Base-by-base conservation (phyloP, 345 rosid species). In the Salix brachista region DNA sequence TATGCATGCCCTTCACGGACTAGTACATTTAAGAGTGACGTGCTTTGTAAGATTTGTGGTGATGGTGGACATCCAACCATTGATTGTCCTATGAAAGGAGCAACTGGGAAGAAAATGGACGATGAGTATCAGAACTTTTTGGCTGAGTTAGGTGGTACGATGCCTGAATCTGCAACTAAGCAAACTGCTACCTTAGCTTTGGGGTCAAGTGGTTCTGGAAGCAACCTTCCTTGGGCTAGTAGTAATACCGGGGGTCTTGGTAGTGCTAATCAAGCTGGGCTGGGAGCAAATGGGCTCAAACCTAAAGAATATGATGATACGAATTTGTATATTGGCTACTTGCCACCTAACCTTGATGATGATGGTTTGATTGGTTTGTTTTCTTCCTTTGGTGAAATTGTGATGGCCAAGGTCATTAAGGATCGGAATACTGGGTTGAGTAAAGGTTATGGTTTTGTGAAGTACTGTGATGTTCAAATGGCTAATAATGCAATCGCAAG, bases 61-160 rank as follows among this genome's bases (percentile, higher is more conserved):
- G 99, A 96, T 86, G 97, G 93, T 78, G 98, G 99, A 65, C 99
- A 96, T 71, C 99, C 99, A 8, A 96, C 98, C 1, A 96, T 94
- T 67, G 98, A 96, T 86, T 96, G 99, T 77, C 99, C 97, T 2
- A 87, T 94, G 77, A 96, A 96, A 88, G 97, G 97, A 74, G 87
- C 98, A 13, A 86, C 87, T 0, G 96, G 99, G 62, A 94, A 96
- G 91, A 96, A 91, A 80, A 96, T 92, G 99, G 99, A 96, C 85
- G 99, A 96, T 72, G 98, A 96, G 73, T 96, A 96, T 82, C 99
- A 88, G 87, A 96, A 90, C 78, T 94, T 96, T 84, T 87, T 90
- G 90, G 98, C 99, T 2, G 97, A 96, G 84, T 78, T 96, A 75
- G 93, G 97, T 64, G 97, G 93, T 69, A 87, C 95, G 30, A 88